Evolutionary conservation across 192 early-diverging fungal genomes (phyloP).

Genomic region (Coemansia sp.): DNA sequence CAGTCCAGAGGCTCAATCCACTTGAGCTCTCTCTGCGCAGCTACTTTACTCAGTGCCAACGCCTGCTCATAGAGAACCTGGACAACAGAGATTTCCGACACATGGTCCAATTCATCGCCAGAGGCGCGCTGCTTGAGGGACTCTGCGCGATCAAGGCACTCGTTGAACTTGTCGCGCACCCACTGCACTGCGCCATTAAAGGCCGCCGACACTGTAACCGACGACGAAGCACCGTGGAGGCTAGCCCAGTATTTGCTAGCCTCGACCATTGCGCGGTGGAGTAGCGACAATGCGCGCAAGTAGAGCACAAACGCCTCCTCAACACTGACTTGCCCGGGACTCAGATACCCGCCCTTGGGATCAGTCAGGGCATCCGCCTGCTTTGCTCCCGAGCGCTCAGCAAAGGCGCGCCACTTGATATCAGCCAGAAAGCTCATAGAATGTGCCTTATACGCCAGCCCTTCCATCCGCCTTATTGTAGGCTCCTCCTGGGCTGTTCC

Average conservation of each 20-base stretch:
- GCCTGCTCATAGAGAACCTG: slow-evolving; percentile 74
- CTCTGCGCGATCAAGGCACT: slow-evolving; percentile 83
- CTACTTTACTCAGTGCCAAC: slow-evolving; percentile 58
- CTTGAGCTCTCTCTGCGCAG: slow-evolving; percentile 63
- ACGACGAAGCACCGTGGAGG: slow-evolving; percentile 8
- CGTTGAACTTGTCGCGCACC: slow-evolving; percentile 88
- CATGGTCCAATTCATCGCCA: slow-evolving; percentile 54
- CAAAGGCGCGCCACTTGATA: slow-evolving; percentile 48
- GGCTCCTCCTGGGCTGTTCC: slow-evolving; percentile 51
- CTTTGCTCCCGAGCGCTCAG: slow-evolving; percentile 22
- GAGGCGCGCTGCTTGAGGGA: slow-evolving; percentile 57
- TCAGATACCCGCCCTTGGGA: slow-evolving; percentile 32
- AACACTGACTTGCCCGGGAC: slow-evolving; percentile 35
- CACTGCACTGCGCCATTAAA: slow-evolving; percentile 76
- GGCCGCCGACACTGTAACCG: slow-evolving; percentile 39
- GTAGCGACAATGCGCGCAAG: slow-evolving; percentile 63
- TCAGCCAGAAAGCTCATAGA: slow-evolving; percentile 63
- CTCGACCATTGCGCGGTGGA: slow-evolving; percentile 62
- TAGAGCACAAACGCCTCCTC: slow-evolving; percentile 74
- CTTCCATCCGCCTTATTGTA: slow-evolving; percentile 64
- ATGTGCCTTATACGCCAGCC: slow-evolving; percentile 67
- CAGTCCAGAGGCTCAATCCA: slow-evolving; percentile 65
- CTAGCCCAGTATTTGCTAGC: slow-evolving; percentile 45
- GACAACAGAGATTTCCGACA: slow-evolving; percentile 56
- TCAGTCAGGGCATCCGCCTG: slow-evolving; percentile 22